Percentiles rank a stretch among this genome's conserved stretches.
Evolutionary conservation across 129 eudicot genomes (phyloP).

Genomic region (Escallonia rubra): DNA sequence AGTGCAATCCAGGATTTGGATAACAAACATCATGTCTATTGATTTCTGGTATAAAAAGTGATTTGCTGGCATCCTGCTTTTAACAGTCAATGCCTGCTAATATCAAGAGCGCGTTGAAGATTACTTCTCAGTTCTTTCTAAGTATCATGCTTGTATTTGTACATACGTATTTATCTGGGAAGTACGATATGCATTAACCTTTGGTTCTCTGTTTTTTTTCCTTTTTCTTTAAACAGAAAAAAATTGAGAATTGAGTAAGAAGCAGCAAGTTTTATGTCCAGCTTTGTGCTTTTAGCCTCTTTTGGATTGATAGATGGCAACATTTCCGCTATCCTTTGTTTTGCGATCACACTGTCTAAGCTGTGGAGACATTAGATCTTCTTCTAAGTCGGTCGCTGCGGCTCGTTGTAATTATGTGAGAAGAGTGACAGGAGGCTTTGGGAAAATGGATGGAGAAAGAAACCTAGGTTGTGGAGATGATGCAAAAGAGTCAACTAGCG

Average conservation of each 20-base stretch:
- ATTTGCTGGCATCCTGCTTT: not conserved
- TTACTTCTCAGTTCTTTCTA: not conserved
- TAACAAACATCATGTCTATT: too few species aligned
- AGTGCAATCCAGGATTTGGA: too few species aligned
- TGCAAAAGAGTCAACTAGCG: conserved; percentile 18
- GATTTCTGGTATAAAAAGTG: too few species aligned
- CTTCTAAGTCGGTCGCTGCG: conserved; percentile 20
- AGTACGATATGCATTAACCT: not conserved
- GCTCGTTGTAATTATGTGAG: conserved; percentile 16
- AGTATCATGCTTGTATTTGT: not conserved
- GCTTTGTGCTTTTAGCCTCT: conserved; percentile 2
- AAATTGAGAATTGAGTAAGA: conserved; percentile 12
- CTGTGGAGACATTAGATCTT: conserved; percentile 20
- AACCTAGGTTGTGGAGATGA: conserved; percentile 20
- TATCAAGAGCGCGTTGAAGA: not conserved
- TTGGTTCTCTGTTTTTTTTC: not conserved
- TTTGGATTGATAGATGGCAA: conserved; percentile 36
- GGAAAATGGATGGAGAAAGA: conserved; percentile 17
- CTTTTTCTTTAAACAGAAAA: conserved; percentile 15
- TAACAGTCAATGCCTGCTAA: not conserved
- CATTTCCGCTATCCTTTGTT: conserved; percentile 27
- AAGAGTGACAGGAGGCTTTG: conserved; percentile 17
- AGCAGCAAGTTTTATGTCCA: conserved; percentile 29
- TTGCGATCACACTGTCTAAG: conserved; percentile 28
- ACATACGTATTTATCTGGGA: not conserved